Conservation (phyloP, 306 rosid species). For the Trifolium subterraneum region DNA sequence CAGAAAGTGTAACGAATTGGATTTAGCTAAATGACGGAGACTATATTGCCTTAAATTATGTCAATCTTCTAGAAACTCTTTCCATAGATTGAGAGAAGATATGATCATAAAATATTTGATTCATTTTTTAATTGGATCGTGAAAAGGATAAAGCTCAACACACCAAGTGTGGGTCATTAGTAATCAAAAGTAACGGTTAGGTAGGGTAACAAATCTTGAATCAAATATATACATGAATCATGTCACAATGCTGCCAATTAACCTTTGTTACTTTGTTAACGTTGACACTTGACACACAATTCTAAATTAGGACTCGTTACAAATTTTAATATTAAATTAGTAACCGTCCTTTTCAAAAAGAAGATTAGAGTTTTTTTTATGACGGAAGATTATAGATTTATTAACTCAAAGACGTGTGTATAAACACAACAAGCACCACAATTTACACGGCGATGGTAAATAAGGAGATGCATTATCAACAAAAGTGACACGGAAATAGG, state of each 20-base stretch:
- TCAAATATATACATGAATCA: conserved; percentile 55
- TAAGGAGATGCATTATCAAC: no score
- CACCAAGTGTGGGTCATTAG: conserved; percentile 53
- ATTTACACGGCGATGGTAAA: no score
- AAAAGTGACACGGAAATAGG: no score
- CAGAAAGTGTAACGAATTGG: background rate
- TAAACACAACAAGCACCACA: no score
- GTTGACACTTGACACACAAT: background rate
- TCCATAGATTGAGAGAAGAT: conserved; percentile 43
- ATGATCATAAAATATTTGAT: conserved; percentile 30
- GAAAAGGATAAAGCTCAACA: conserved; percentile 49
- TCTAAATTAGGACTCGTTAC: background rate
- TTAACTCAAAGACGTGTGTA: no score
- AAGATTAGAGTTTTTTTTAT: no score
- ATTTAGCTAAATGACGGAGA: conserved; percentile 41
- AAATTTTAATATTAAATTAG: no score
- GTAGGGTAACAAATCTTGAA: conserved; percentile 54
- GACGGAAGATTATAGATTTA: no score
- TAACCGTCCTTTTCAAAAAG: no score
- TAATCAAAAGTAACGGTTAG: conserved; percentile 50
- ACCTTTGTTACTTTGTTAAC: conserved; percentile 11
- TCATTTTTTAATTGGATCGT: conserved; percentile 26
- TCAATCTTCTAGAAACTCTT: conserved; percentile 47
- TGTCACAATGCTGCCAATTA: conserved; percentile 36
- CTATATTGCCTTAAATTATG: conserved; percentile 46